Evolutionary conservation across 2,329 filamentous ascomycete species (phyloP), one percentile per base, ranked within the genome.

Genomic region (Meredithiella fracta): DNA sequence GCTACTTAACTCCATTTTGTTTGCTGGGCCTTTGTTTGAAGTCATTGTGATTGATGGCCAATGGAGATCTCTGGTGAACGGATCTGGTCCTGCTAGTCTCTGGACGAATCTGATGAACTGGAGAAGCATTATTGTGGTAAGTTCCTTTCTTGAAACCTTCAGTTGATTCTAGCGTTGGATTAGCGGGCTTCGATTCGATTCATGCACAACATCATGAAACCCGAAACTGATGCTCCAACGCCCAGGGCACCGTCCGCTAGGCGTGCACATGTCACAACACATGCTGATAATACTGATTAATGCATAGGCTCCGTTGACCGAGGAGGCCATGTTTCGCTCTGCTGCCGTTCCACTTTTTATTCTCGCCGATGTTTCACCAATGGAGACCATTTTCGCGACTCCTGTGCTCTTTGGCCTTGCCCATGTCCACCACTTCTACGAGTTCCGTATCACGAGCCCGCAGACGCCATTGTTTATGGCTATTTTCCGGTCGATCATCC

Each of bases 401-500:
- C 91, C 91, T 5, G 72, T 96, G 9, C 83, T 95, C 67, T 97
- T 97, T 65, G 91, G 91, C 53, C 80, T 95, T 47, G 90, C 92
- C 6, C 92, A 98, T 69, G 69, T 94, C 51, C 91, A 98, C 69
- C 92, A 98, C 70, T 88, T 94, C 67, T 94, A 95, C 71, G 92
- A 97, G 70, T 95, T 94, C 68, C 78, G 85, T 57, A 73, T 94
- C 57, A 86, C 85, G 1, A 80, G 94, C 63, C 86, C 87, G 7
- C 73, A 79, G 60, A 80, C 83, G 1, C 78, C 86, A 0, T 64
- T 82, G 11, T 61, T 74, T 1, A 73, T 78, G 1, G 80, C 84
- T 5, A 64, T 92, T 4, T 65, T 85, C 26, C 81, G 87, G 52
- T 88, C 87, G 1, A 61, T 89, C 9, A 76, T 97, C 61, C 92